Evolutionary conservation across 2,329 filamentous ascomycete genomes (phyloP).

Genomic region (Cercospora sp.): DNA sequence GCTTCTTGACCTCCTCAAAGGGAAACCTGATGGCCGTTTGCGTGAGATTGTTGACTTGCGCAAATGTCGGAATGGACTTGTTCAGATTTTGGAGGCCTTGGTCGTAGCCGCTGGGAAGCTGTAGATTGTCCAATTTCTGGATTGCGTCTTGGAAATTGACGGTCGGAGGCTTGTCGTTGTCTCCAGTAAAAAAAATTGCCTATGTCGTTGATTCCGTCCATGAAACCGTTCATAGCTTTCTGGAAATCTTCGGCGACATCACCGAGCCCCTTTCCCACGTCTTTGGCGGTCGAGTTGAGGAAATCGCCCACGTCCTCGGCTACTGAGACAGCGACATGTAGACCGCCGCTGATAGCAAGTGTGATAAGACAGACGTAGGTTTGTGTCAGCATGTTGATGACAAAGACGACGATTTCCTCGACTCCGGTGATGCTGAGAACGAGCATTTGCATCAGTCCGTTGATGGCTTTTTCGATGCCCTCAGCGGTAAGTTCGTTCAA

Average conservation of each 20-base stretch:
- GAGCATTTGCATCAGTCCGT: conserved; percentile 76
- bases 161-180: conserved; percentile 47
- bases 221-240: conserved; percentile 58
- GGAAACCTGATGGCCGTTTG: conserved; percentile 71
- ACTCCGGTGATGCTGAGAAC: conserved; percentile 77
- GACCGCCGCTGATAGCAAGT: conserved; percentile 74
- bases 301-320: conserved; percentile 61
- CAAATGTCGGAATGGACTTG: conserved; percentile 28
- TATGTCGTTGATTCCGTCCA: conserved; percentile 50
- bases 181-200: conserved; percentile 44
- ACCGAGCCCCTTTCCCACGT: conserved; percentile 59
- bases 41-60: conserved; percentile 79
- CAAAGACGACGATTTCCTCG: conserved; percentile 84
- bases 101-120: conserved; percentile 68
- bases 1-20: conserved; percentile 74
- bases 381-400: conserved; percentile 85
- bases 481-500: conserved; percentile 82
- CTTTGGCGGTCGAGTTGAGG: conserved; percentile 60
- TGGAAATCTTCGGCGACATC: conserved; percentile 44
- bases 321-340: conserved; percentile 67
- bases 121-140: conserved; percentile 65
- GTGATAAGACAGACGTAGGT: conserved; percentile 90
- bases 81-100: conserved; percentile 57
- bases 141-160: conserved; percentile 68
- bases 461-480: conserved; percentile 76